phyloP scores from a whole-genome alignment of 768 basidiomycete genomes.

The Podaxis sp. region DNA sequence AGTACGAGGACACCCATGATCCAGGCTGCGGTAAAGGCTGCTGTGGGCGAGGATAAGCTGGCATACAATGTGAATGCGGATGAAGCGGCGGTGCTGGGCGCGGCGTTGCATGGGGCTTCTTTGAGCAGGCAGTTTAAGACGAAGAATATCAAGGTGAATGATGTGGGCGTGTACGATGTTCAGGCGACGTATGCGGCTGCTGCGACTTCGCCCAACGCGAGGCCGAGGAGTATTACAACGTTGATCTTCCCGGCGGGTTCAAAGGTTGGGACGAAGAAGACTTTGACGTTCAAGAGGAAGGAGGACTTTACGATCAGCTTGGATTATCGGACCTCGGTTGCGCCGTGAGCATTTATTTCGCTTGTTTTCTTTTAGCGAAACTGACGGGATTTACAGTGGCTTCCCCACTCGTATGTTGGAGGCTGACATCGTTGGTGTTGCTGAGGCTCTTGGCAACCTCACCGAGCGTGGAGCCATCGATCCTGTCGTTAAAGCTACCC shows the following conservation, averaged over 20 bases:
- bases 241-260: conserved; percentile 77
- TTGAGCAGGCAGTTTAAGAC: conserved; percentile 92
- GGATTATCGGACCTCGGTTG: conserved; percentile 65
- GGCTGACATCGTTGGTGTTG: conserved; percentile 69
- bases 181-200: conserved; percentile 78
- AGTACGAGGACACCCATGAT: conserved; percentile 90
- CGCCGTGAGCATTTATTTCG: conserved; percentile 47
- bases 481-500: conserved; percentile 83
- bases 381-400: conserved; percentile 41
- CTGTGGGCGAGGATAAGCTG: conserved; percentile 86
- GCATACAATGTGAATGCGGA: conserved; percentile 96
- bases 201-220: conserved; percentile 43
- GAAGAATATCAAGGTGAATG: conserved; percentile 85
- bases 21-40: conserved; percentile 72
- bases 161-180: conserved; percentile 72
- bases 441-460: conserved; percentile 77
- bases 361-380: neutral
- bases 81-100: conserved; percentile 92
- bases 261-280: conserved; percentile 81
- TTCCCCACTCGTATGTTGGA: conserved; percentile 76
- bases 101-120: conserved; percentile 88
- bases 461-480: conserved; percentile 80
- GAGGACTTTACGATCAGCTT: conserved; percentile 81
- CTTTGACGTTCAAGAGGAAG: conserved; percentile 80
- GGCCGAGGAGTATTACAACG: conserved; percentile 71